Base-by-base conservation (phyloP, 257 asterid genomes). In the Solanum chilense region DNA sequence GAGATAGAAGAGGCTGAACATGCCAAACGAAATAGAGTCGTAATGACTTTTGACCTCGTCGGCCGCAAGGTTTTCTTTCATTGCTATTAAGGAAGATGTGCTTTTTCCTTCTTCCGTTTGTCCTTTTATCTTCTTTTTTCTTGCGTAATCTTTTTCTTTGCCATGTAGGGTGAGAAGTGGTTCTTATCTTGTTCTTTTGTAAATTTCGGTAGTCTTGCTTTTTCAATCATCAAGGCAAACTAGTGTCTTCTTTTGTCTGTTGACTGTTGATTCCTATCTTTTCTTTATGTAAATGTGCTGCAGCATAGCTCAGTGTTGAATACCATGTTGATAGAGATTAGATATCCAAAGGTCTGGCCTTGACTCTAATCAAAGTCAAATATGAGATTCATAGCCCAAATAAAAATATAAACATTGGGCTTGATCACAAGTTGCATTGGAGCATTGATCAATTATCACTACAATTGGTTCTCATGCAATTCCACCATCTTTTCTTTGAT, bases 1-100 rank as follows among this genome's bases (percentile, higher is more conserved):
- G 98, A 93, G 94, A 78, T 94, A 47, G 96, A 95, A 91, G 99
- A 94, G 90, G 98, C 93, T 87, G 98, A 97, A 90, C 93, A 89
- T 85, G 94, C 94, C 58, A 88, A 91, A 88, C 91, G 98, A 76
- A 93, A 85, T 87, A 94, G 93, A 94, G 97, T 97, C 66, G 89
- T 93, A 52, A 92, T 97, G 94, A 91, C 98, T 76, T 95, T 97
- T 89, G 99, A 97, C 90, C 91, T 97, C 78, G 97, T 94, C 31
- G 99, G 99, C 29, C 98, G 99, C 87, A 97, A 97, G 98, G 99
- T 97, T 47, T 86, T 25, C 68, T 78, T 80, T 52, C 66, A 80
- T 80, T 45, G 42, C 71, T 52, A 56, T 66, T 44, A 77, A 71
- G 20, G 47, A 68, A 31, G 56, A 29, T 81, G 85, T 81, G 70